Evolutionary conservation across 768 basidiomycete genomes (phyloP).

Genomic region (Leccinum rimulosum): DNA sequence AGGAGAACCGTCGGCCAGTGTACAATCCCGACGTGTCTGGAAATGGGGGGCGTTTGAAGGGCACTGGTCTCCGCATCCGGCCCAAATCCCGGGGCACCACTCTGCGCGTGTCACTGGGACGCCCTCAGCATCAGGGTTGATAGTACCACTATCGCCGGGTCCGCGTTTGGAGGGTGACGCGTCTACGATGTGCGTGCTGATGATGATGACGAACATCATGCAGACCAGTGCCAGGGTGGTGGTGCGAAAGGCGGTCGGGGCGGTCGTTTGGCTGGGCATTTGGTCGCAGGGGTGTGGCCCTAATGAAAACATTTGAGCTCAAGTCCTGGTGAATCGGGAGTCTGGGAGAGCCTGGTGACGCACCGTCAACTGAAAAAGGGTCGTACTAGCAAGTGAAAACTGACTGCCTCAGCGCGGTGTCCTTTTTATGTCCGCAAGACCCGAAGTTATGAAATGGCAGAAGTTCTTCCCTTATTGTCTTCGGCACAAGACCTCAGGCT

Average conservation of each 20-base stretch:
- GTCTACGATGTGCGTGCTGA: neutral
- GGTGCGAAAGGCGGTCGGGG: neutral
- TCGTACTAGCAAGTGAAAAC: neutral
- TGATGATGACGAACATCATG: neutral
- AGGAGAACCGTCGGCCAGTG: neutral
- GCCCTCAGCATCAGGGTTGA: neutral
- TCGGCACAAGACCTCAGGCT: neutral
- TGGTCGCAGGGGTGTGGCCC: neutral
- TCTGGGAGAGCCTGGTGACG: neutral
- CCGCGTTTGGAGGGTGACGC: neutral
- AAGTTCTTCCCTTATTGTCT: neutral
- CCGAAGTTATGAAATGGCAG: no score
- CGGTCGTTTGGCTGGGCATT: neutral
- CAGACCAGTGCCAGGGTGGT: neutral
- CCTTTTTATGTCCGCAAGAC: neutral
- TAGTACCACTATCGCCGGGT: neutral
- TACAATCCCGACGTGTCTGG: constrained; percentile 13
- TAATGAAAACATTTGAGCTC: neutral
- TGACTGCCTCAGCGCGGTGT: neutral
- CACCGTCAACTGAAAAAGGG: neutral
- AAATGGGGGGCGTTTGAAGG: constrained; percentile 9
- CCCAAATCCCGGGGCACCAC: constrained; percentile 12
- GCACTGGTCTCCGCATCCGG: constrained; percentile 12
- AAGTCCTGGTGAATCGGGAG: neutral
- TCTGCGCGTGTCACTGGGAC: neutral